Conservation (phyloP, 2,329 filamentous ascomycete species). For the Penicillium sp. region DNA sequence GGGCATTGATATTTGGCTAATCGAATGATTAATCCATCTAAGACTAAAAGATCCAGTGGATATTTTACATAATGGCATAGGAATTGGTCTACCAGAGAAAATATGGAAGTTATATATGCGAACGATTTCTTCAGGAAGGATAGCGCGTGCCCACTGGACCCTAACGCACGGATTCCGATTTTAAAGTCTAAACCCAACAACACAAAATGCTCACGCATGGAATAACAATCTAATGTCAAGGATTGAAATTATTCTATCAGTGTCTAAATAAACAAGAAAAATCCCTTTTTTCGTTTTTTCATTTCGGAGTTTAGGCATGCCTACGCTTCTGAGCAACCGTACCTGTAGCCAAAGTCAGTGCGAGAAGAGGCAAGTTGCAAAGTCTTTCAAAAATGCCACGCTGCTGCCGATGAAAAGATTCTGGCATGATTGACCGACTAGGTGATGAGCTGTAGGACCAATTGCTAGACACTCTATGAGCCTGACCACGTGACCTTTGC, state of each 20-base stretch:
- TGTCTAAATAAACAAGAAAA: not conserved
- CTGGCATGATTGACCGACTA: not conserved
- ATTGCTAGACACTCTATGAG: not conserved
- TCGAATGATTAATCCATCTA: not conserved
- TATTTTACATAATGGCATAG: not conserved
- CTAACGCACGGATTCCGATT: not conserved
- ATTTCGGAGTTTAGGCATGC: not conserved
- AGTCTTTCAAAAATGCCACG: not conserved
- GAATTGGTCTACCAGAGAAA: not conserved
- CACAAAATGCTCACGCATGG: not conserved
- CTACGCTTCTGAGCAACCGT: not conserved
- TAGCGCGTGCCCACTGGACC: not conserved
- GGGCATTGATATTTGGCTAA: conserved; percentile 2
- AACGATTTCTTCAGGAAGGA: not conserved
- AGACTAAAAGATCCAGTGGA: not conserved
- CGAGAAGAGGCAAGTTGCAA: not conserved
- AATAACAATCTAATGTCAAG: not conserved
- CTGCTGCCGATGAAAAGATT: not conserved
- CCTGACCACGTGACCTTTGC: not conserved
- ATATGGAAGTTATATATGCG: not conserved
- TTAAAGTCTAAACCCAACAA: not conserved
- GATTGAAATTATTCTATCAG: not conserved
- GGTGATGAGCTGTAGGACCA: not conserved
- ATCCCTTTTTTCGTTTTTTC: not conserved
- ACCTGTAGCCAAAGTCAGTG: not conserved